Evolutionary conservation across 139 green algal species (phyloP).

Genomic region (Zygnema circumcarinatum): DNA sequence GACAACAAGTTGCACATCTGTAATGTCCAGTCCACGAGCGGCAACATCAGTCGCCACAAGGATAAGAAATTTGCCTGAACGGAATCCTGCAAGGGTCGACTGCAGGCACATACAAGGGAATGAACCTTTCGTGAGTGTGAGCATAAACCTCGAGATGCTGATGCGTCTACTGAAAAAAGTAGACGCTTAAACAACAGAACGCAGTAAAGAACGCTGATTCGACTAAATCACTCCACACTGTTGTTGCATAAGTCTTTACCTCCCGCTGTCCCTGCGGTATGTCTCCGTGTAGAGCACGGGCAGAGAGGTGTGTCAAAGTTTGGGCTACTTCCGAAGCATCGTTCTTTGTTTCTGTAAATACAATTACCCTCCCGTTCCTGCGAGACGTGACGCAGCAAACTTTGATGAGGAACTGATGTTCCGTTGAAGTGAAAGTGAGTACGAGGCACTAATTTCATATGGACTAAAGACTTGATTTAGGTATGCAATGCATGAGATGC

Average conservation of each 20-base stretch:
- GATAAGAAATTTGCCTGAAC: slow-evolving; percentile 83
- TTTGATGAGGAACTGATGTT: not conserved
- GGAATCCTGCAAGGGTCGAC: slow-evolving; percentile 78
- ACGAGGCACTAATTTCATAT: too few species aligned
- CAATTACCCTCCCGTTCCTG: slow-evolving; percentile 83
- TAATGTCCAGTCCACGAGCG: slow-evolving; percentile 96
- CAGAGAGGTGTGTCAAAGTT: slow-evolving; percentile 76
- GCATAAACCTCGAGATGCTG: too few species aligned
- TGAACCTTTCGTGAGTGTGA: too few species aligned
- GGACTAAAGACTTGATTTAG: too few species aligned
- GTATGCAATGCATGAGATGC: too few species aligned
- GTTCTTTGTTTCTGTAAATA: slow-evolving; percentile 98
- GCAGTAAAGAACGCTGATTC: too few species aligned
- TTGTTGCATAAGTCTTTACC: slow-evolving; percentile 29
- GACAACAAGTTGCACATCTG: slow-evolving; percentile 85
- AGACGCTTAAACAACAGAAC: too few species aligned
- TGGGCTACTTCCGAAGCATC: slow-evolving; percentile 85
- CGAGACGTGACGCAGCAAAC: not conserved
- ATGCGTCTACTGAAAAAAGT: too few species aligned
- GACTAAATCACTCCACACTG: too few species aligned
- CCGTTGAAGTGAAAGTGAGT: not conserved
- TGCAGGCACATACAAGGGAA: slow-evolving; percentile 28
- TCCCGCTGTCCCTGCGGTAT: slow-evolving; percentile 79
- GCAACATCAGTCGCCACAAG: slow-evolving; percentile 99
- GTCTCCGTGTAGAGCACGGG: slow-evolving; percentile 88